phyloP scores from a whole-genome alignment of 1,284 basidiomycete species.

The Rhodotorula glutinis region DNA sequence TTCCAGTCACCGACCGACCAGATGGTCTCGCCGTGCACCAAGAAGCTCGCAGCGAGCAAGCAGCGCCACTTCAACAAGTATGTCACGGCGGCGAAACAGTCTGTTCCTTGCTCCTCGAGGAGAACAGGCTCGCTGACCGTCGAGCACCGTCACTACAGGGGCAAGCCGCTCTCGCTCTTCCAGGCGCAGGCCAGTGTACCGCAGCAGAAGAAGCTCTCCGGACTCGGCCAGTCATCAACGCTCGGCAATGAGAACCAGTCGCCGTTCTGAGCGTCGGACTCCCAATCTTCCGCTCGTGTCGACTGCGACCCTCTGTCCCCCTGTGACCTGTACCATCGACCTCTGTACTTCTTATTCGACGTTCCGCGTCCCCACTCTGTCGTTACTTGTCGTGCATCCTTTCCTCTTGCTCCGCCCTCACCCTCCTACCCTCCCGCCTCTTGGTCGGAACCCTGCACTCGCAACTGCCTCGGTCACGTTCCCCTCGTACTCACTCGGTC shows the following conservation, averaged over 20 bases:
- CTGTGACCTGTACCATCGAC: too few species aligned
- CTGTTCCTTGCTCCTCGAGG: not conserved
- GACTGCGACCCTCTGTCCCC: too few species aligned
- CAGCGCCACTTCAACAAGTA: conserved; percentile 89
- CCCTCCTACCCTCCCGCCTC: not conserved
- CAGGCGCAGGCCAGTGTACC: conserved; percentile 19
- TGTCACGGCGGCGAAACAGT: too few species aligned
- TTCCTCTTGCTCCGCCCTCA: too few species aligned
- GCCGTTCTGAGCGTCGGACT: conserved; percentile 18
- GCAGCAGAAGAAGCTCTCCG: conserved; percentile 21
- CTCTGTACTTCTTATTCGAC: not conserved
- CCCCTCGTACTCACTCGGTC: not conserved
- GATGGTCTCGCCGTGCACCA: conserved; percentile 82
- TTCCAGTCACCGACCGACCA: conserved; percentile 79
- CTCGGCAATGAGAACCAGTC: conserved; percentile 21
- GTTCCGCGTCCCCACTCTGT: not conserved
- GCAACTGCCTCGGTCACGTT: too few species aligned
- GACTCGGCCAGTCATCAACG: conserved; percentile 17
- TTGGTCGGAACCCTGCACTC: too few species aligned
- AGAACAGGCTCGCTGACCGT: not conserved
- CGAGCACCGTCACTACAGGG: conserved; percentile 15
- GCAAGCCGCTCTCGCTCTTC: conserved; percentile 44
- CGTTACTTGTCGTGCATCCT: conserved; percentile 3
- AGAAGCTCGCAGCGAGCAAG: conserved; percentile 81
- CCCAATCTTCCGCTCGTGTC: not conserved